Evolutionary conservation across 148 eudicot species (phyloP), one percentile per base, ranked within the genome.

Genomic region (Rheum nobile): DNA sequence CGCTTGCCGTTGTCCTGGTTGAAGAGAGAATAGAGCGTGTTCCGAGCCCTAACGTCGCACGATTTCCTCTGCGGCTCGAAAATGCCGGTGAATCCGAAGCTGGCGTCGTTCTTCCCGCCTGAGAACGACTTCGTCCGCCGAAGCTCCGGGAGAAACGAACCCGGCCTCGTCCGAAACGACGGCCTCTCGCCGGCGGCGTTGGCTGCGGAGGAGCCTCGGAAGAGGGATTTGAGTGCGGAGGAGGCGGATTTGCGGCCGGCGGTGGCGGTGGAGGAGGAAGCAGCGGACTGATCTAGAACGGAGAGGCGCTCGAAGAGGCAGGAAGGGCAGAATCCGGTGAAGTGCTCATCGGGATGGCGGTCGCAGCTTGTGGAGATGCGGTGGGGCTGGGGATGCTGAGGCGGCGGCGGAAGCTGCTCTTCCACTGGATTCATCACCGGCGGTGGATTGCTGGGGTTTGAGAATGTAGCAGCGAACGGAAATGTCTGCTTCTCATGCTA

Each of bases 221-320:
- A 82, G 16, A 74, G 72, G 3, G 80, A 82, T 42, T 77, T 85
- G 14, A 80, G 21, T 0, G 86, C 79, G 29, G 85, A 76, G 38
- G 86, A 76, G 68, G 81, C 68, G 80, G 89, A 79, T 46, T 78
- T 77, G 34, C 88, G 83, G 17, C 48, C 81, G 59, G 85, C 80
- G 52, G 88, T 67, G 8, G 88, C 35, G 9, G 92, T 6, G 13
- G 71, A 14, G 50, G 76, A 22, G 10, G 76, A 22, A 47, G 82
- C 21, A 8, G 86, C 16, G 39, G 87, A 69, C 48, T 87, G 81
- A 41, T 89, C 98, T 6, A 94, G 74, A 0, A 91, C 84, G 32
- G 80, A 77, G 75, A 94, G 91, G n/a, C 98, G 91, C 50, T 94
- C 98, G 74, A 90, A 91, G 52, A 94, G 87, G 80, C 98, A 94